phyloP scores from a whole-genome alignment of 140 eudicot species.

The Oenanthe javanica region DNA sequence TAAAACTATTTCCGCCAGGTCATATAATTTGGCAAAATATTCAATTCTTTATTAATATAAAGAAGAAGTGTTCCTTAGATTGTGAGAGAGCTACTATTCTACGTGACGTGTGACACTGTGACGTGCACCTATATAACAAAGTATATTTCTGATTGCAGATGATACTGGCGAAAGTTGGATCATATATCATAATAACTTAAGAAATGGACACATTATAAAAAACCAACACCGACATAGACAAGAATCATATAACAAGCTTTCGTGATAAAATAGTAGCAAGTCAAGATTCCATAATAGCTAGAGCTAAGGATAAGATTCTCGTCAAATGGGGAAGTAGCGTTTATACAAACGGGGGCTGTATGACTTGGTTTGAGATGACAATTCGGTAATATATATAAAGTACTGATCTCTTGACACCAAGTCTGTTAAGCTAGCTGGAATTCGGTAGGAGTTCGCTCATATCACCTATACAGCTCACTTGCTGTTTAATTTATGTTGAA shows the following conservation, averaged over 20 bases:
- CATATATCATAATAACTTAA: not conserved
- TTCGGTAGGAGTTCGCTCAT: not conserved
- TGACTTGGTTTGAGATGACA: not conserved
- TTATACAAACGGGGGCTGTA: not conserved
- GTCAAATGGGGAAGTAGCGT: not conserved
- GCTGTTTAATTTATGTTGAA: not conserved
- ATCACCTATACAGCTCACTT: not conserved
- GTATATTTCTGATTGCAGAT: no score
- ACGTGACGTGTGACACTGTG: not conserved
- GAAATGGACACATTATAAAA: not conserved
- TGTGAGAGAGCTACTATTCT: not conserved
- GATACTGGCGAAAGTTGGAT: not conserved
- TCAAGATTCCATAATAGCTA: not conserved
- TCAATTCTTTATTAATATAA: no score
- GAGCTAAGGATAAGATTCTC: not conserved
- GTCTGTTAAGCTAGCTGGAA: not conserved
- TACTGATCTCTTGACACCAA: no score
- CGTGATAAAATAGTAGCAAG: not conserved
- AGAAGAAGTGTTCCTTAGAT: no score
- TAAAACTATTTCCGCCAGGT: not conserved
- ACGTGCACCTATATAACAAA: not conserved
- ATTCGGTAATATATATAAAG: no score
- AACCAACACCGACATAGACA: not conserved
- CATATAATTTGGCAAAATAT: not conserved
- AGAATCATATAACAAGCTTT: not conserved